Evolutionary conservation across 495 filamentous ascomycete species (phyloP), one percentile per base, ranked within the genome.

Genomic region (Neurospora sp.): DNA sequence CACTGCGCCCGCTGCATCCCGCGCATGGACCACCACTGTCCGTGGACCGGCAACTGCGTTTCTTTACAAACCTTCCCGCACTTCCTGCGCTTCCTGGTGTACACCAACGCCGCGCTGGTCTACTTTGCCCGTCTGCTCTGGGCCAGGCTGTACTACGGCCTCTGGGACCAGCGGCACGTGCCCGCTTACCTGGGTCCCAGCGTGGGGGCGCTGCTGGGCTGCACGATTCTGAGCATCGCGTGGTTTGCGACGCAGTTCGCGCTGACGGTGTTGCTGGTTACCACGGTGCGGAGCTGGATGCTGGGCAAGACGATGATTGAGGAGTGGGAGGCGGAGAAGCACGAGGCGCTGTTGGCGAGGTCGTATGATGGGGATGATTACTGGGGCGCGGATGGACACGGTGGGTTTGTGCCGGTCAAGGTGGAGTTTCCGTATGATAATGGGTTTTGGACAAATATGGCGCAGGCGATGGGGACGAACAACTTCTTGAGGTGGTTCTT

Each of bases 11-110:
- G 92, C 88, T 99, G 96, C 81, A 91, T 98, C 73, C 92, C 94
- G 2, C 94, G 93, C 79, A 98, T 99, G 96, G 96, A 99, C 84
- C 96, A 99, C 81, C 96, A 99, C 83, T 99, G 96, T 78, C 94
- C 96, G 0, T 99, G 96, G 96, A 98, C 94, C 2, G 82, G 84
- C 59, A 98, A 96, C 80, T 99, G 96, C 82, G 93, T 98, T 59
- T 97, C 94, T 3, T 87, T 97, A 79, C 89, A 90, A 70, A 96
- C 94, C 14, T 92, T 95, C 77, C 94, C 94, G 12, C 91, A 97
- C 81, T 97, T 97, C 81, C 79, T 96, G 18, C 94, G 94, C 69
- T 97, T 98, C 81, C 82, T 98, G 31, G 85, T 92, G 78, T 97
- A 92, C 82, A 86, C 92, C 39, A 90, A 92, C 53, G 73, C 86